Conservation (phyloP, 768 basidiomycete genomes). For the Tubosaeta brunneosetosa region DNA sequence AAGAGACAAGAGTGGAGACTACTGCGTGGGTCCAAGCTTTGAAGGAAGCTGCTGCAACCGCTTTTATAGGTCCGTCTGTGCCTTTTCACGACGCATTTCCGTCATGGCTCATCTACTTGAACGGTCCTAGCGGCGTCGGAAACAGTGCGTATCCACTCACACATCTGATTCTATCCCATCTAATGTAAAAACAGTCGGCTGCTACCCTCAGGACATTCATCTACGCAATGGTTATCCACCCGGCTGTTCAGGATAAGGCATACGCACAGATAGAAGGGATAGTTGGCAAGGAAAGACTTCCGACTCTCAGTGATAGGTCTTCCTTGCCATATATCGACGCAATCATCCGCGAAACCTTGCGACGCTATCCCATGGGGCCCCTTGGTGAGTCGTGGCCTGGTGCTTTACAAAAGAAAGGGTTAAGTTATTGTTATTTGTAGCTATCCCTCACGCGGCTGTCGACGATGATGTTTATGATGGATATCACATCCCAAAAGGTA, state of each 20-base stretch:
- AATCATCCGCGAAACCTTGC: conserved; percentile 32
- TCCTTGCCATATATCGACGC: conserved; percentile 35
- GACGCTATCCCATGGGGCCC: conserved; percentile 5
- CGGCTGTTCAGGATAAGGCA: conserved; percentile 17
- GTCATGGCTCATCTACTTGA: background rate
- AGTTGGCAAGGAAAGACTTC: conserved; percentile 19
- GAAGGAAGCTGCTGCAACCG: conserved; percentile 15
- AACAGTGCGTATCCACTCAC: conserved; percentile 3
- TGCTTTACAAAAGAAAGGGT: background rate
- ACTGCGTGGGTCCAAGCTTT: conserved; percentile 3
- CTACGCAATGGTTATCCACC: conserved; percentile 13
- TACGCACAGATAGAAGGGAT: conserved; percentile 14
- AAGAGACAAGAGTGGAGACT: background rate
- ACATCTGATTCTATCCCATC: background rate
- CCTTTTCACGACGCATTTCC: background rate
- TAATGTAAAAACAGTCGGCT: conserved; percentile 6
- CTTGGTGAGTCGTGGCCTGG: background rate
- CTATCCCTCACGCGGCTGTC: conserved; percentile 4
- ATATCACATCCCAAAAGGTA: conserved; percentile 37
- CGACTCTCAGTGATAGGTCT: conserved; percentile 11
- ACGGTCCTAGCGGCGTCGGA: conserved; percentile 11
- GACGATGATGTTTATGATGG: conserved; percentile 18
- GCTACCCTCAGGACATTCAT: conserved; percentile 9
- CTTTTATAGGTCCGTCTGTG: conserved; percentile 9
- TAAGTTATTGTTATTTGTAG: conserved; percentile 1